These are phyloP conservation scores for Trifolium fragiferum DNA, from an alignment of 306 rosid species.

Conservation along the genomic window DNA sequence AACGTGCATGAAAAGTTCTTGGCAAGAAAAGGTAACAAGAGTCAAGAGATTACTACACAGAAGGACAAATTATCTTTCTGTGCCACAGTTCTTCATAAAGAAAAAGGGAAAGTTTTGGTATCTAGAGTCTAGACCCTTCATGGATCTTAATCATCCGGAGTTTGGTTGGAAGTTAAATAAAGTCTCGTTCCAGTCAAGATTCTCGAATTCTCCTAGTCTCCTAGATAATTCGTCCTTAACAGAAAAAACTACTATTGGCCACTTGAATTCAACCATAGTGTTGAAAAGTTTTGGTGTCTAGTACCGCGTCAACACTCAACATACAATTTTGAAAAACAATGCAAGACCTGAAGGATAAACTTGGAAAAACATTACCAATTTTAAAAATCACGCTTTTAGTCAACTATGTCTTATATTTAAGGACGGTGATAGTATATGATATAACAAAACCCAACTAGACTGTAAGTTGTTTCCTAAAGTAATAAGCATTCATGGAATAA, in stretches of 20 bases:
- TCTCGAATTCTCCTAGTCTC: too few species aligned
- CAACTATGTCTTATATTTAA: neutral
- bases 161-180: too few species aligned
- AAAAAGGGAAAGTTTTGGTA: neutral
- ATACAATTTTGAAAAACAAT: neutral
- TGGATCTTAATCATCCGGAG: too few species aligned
- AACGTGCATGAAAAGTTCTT: neutral
- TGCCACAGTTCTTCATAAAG: neutral
- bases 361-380: neutral
- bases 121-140: neutral
- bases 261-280: too few species aligned
- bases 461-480: constrained; percentile 9
- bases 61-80: too few species aligned
- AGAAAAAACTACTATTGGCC: too few species aligned
- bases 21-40: neutral
- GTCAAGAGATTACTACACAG: too few species aligned
- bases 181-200: too few species aligned
- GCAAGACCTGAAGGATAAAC: neutral
- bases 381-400: neutral
- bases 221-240: too few species aligned
- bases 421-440: neutral
- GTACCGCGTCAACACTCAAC: too few species aligned
- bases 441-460: neutral
- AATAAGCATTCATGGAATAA: constrained; percentile 27
- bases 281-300: neutral